phyloP scores from a whole-genome alignment of 2,329 filamentous ascomycete species.

The Microcera coccophila region DNA sequence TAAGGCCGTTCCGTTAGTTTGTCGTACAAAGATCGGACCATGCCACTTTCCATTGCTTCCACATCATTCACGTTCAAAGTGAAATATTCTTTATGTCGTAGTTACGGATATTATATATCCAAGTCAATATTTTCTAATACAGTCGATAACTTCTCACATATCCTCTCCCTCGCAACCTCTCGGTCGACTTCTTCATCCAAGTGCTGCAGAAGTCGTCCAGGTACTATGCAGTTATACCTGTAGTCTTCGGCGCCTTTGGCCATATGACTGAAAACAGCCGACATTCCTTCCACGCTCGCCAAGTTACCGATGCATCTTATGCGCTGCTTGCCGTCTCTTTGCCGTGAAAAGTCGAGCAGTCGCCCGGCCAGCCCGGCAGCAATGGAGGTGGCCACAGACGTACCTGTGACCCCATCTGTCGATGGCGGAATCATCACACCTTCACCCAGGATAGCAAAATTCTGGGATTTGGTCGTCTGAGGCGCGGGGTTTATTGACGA shows the following conservation, averaged over 20 bases:
- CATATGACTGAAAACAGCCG: conserved; percentile 5
- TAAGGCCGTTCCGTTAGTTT: no score
- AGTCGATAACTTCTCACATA: conserved; percentile 6
- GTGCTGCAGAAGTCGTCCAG: conserved; percentile 6
- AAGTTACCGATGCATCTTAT: conserved; percentile 1
- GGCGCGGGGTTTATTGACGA: conserved; percentile 7
- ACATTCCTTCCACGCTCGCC: conserved; percentile 6
- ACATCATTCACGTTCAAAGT: no score
- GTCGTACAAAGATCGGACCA: no score
- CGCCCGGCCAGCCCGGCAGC: conserved; percentile 6
- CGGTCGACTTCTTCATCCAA: conserved; percentile 1
- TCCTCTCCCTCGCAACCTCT: conserved; percentile 2
- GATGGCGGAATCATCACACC: conserved; percentile 1
- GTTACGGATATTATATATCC: not conserved
- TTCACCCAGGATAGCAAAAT: conserved; percentile 13
- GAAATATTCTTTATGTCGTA: no score
- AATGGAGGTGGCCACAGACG: conserved; percentile 6
- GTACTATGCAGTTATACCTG: conserved; percentile 7
- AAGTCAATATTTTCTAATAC: conserved; percentile 8
- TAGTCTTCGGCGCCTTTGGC: conserved; percentile 5
- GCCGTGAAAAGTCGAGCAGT: conserved; percentile 9
- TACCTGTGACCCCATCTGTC: conserved; percentile 2
- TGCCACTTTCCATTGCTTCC: no score
- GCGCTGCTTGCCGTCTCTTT: conserved; percentile 2
- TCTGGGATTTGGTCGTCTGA: conserved; percentile 2